Conservation (phyloP, 208 protist genomes). For the Acanthamoeba rhysodes region DNA sequence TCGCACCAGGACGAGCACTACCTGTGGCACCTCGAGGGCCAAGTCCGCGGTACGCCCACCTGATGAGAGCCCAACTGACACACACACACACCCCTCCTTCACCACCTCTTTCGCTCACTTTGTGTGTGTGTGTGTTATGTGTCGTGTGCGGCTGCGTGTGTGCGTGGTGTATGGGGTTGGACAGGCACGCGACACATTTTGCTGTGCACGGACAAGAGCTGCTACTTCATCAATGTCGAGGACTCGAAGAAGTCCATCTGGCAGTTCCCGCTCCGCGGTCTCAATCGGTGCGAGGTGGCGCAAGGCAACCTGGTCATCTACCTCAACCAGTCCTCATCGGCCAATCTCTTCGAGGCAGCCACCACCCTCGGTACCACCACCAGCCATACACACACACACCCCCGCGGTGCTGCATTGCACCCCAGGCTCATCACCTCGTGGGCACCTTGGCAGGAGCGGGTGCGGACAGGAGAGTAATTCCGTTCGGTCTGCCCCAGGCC, state of each 20-base stretch:
- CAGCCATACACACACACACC: not conserved
- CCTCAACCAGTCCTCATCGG: not conserved
- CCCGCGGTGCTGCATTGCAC: not conserved
- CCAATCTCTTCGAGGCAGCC: constrained; percentile 29
- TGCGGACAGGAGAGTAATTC: not conserved
- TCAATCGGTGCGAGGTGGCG: constrained; percentile 22
- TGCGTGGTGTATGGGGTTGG: too few species aligned
- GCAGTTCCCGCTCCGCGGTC: not conserved
- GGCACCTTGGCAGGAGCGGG: not conserved
- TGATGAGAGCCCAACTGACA: too few species aligned
- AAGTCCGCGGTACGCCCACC: not conserved
- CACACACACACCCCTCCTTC: not conserved
- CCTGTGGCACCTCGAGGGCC: constrained; percentile 21
- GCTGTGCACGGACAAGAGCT: not conserved
- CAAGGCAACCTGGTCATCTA: constrained; percentile 26
- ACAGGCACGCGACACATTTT: not conserved
- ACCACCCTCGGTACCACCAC: constrained; percentile 14
- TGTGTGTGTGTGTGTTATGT: not conserved
- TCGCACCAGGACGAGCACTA: constrained; percentile 31
- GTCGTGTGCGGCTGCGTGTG: too few species aligned
- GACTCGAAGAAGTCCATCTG: constrained; percentile 12
- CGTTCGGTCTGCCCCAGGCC: not conserved
- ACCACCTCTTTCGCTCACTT: not conserved
- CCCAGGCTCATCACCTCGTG: too few species aligned
- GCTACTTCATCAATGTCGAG: constrained; percentile 3